These are phyloP conservation scores for Coix lacrymajobi DNA, from an alignment of 176 grass and related monocot genomes.

Conservation along the genomic window DNA sequence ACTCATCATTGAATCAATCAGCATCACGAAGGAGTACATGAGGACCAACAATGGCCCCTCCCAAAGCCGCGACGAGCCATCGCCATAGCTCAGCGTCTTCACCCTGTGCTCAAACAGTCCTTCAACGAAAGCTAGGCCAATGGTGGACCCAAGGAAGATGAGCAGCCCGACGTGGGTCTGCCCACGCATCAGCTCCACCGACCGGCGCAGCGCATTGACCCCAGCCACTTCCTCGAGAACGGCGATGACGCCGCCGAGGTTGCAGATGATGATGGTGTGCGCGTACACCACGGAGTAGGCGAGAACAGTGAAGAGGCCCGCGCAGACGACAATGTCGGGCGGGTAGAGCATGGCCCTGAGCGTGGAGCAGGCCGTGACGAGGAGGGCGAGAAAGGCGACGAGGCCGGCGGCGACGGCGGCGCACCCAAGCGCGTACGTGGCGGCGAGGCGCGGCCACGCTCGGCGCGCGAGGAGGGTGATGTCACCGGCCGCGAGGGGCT, in stretches of 20 bases:
- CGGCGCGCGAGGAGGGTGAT: slow-evolving; percentile 47
- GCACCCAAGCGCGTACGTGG: slow-evolving; percentile 65
- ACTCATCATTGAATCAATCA: slow-evolving; percentile 92
- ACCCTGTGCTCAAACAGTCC: slow-evolving; percentile 96
- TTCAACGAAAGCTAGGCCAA: slow-evolving; percentile 76
- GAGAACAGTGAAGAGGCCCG: slow-evolving; percentile 63
- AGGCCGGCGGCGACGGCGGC: slow-evolving; percentile 46
- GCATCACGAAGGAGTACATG: slow-evolving; percentile 87
- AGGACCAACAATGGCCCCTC: slow-evolving; percentile 86
- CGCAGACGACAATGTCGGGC: slow-evolving; percentile 76
- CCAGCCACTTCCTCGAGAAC: slow-evolving; percentile 75
- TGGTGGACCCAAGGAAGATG: slow-evolving; percentile 79
- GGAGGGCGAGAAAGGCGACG: slow-evolving; percentile 59
- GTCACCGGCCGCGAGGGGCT: slow-evolving; percentile 36
- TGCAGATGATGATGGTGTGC: slow-evolving; percentile 82
- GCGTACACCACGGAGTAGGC: slow-evolving; percentile 77
- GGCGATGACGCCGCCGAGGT: slow-evolving; percentile 73
- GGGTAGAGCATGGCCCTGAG: slow-evolving; percentile 64
- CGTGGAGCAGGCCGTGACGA: slow-evolving; percentile 60
- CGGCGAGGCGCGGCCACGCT: slow-evolving; percentile 63
- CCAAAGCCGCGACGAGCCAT: slow-evolving; percentile 83
- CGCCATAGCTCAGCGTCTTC: slow-evolving; percentile 91
- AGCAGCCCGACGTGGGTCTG: slow-evolving; percentile 84
- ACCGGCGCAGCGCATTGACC: slow-evolving; percentile 49
- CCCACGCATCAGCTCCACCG: slow-evolving; percentile 63